Evolutionary conservation across 306 rosid genomes (phyloP), one percentile per base, ranked within the genome.

Genomic region (Vigna nakashimae): DNA sequence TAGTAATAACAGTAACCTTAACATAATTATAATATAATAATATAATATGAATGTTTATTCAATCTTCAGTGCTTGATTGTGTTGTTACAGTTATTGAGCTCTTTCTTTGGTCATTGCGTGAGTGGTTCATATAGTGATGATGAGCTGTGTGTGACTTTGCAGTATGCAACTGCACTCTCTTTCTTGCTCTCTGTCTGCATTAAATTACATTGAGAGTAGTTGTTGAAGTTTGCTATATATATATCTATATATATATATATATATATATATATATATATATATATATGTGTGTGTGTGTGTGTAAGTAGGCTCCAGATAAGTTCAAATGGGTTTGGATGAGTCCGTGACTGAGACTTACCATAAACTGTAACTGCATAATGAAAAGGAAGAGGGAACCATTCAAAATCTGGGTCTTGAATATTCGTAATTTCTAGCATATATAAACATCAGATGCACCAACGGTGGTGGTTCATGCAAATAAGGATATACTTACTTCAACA

Each of bases 141-240:
- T 64, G 68, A 74, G 58, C 78, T 26, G 68, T 56, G 77, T 26
- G 68, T 56, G 77, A 56, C 55, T 42, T 18, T 49, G 71, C 63
- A 42, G 13, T 42, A 42, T 42, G 12, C 46, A 42, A 42, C 10
- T 42, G 9, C 46, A 9, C 16, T 26, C 26, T 20, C 45, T 45
- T 10, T 22, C 66, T 65, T 13, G 36, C 15, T 67, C 60, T 68
- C 59, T 45, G 59, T 48, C 50, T 36, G 79, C 83, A 73, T 80
- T 80, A 74, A 80, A 80, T 72, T 42, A 53, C 83, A 53, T 65
- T 43, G 69, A 24, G 56, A 65, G 4, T 28, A 65, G 79, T 80
- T 40, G 83, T 80, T 80, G 74, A 42, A 73, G 22, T 64, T 53
- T 73, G 74, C 74, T 2, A 26, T 30, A 30, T 30, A 30, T 2